Evolutionary conservation across 2,329 filamentous ascomycete genomes (phyloP), one percentile per base, ranked within the genome.

Genomic region (Pseudodiploospora longispora): DNA sequence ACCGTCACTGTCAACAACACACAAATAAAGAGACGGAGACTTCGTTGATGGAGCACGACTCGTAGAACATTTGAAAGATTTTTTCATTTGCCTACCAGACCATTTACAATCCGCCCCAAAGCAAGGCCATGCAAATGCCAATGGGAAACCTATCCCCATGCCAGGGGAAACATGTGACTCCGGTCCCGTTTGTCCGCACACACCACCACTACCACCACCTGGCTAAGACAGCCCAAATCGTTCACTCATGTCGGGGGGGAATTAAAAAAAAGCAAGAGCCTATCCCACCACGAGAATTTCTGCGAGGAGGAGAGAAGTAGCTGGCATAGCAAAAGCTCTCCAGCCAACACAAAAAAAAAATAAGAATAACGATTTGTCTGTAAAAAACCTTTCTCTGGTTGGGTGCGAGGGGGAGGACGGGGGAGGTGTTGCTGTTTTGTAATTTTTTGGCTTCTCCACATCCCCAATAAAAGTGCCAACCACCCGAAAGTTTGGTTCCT

Each of bases 91-190:
- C 71, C 66, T 64, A 61, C 58, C 67, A 69, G 65, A 68, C 67
- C 64, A 65, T 66, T 69, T 68, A 69, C 65, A 71, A 65, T 63
- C 60, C 59, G 60, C 56, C 19, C 68, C 69, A 63, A 68, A 68
- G 66, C 67, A 67, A 67, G 67, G 63, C 67, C 70, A 71, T 71
- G 70, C 66, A 71, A 69, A 70, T 72, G 69, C 68, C 64, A 66
- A 62, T 62, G 61, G 64, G 65, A 65, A 65, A 47, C 46, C 60
- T 59, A 63, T 59, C 59, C 63, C 62, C 60, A 54, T 57, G 54
- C 61, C 62, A 58, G 63, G 61, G 58, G 19, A 19, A 60, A 61
- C 57, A 61, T 60, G 54, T 60, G 59, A 64, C 59, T 63, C 62
- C 61, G 55, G 54, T 59, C 55, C 61, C 57, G 57, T 59, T 59